Conservation (phyloP, 208 protist species). For the Acanthamoeba rhysodes region DNA sequence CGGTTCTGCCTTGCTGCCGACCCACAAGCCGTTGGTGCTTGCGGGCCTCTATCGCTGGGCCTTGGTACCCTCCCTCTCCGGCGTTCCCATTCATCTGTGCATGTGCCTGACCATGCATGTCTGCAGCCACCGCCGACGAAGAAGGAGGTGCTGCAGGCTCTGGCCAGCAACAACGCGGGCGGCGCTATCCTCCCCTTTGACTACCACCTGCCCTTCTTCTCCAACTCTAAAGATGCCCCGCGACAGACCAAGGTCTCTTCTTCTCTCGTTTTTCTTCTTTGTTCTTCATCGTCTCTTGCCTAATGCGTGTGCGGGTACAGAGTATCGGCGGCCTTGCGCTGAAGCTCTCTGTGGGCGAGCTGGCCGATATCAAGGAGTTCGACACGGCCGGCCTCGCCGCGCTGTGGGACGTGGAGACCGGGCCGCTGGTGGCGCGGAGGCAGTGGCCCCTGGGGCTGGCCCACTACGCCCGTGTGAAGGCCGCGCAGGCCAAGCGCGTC, state of each 20-base stretch:
- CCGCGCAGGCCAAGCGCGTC: neutral
- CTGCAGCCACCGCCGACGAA: slow-evolving; percentile 14
- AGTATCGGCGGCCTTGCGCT: slow-evolving; percentile 21
- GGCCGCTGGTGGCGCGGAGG: neutral
- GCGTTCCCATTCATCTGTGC: neutral
- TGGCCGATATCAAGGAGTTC: slow-evolving; percentile 51
- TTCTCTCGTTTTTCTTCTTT: neutral
- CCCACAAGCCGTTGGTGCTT: neutral
- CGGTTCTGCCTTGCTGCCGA: too few relatives aligned
- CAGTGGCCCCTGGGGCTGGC: slow-evolving; percentile 20
- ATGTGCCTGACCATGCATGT: neutral
- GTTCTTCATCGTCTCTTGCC: neutral
- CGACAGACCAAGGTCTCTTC: slow-evolving; percentile 42
- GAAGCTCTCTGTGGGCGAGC: slow-evolving; percentile 41
- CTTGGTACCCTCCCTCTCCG: neutral
- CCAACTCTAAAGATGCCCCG: slow-evolving; percentile 67
- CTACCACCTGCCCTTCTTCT: slow-evolving; percentile 65
- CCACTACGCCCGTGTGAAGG: neutral
- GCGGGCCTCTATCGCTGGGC: neutral
- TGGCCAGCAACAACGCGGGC: neutral
- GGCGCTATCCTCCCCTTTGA: neutral
- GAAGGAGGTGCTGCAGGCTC: neutral
- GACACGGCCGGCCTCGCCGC: neutral
- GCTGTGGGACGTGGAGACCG: slow-evolving; percentile 16
- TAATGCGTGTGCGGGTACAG: too few relatives aligned